These are phyloP conservation scores for Remersonia thermophila DNA, from an alignment of 2,329 filamentous ascomycete genomes.

Conservation along the genomic window DNA sequence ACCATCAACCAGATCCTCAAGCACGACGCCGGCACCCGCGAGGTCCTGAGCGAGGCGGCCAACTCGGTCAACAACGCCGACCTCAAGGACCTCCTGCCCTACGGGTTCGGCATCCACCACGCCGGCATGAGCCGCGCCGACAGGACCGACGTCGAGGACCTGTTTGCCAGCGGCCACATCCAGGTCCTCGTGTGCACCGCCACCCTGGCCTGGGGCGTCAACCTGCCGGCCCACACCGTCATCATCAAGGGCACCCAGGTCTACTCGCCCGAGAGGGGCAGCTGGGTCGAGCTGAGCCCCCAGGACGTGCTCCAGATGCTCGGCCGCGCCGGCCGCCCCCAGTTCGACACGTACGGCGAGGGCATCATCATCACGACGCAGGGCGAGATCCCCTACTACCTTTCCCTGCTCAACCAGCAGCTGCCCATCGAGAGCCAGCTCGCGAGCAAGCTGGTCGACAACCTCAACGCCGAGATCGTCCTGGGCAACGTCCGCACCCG, in stretches of 20 bases:
- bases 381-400: conserved; percentile 89
- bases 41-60: conserved; percentile 76
- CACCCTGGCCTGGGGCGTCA: conserved; percentile 98
- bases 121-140: conserved; percentile 95
- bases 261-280: conserved; percentile 96
- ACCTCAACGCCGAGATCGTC: conserved; percentile 91
- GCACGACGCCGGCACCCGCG: conserved; percentile 81
- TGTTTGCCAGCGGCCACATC: conserved; percentile 82
- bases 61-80: conserved; percentile 73
- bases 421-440: conserved; percentile 95
- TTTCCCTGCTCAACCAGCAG: conserved; percentile 93
- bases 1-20: conserved; percentile 93
- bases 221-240: conserved; percentile 91
- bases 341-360: conserved; percentile 95
- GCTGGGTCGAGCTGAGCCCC: conserved; percentile 93
- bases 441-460: conserved; percentile 84
- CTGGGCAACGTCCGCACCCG: conserved; percentile 83
- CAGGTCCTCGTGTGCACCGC: conserved; percentile 95
- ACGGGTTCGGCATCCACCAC: conserved; percentile 96
- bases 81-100: conserved; percentile 86
- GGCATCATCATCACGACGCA: conserved; percentile 98
- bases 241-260: conserved; percentile 98
- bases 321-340: conserved; percentile 87
- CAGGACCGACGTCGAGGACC: conserved; percentile 85
- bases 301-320: conserved; percentile 99